These are phyloP conservation scores for Trypanosoma melophagium DNA, from an alignment of 208 protist genomes.

Conservation along the genomic window DNA sequence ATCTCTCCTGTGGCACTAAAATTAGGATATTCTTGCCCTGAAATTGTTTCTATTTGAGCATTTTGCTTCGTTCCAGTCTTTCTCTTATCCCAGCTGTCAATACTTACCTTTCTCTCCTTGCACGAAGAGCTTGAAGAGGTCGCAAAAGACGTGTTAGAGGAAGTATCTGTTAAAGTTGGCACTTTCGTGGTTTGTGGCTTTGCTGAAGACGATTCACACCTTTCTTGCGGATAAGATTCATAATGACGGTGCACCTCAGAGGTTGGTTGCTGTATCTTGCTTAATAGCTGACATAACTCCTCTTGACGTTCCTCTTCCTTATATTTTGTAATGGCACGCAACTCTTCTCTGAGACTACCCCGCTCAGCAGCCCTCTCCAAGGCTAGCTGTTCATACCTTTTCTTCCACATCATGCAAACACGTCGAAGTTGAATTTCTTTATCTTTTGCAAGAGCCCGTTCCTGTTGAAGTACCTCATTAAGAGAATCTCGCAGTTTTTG, in stretches of 20 bases:
- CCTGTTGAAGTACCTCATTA: slow-evolving; percentile 17
- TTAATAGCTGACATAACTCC: slow-evolving; percentile 10
- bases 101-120: no score
- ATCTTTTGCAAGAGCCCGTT: slow-evolving; percentile 24
- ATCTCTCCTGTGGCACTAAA: no score
- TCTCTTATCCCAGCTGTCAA: no score
- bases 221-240: not conserved
- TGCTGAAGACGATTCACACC: no score
- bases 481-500: slow-evolving; percentile 17
- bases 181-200: no score
- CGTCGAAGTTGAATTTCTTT: slow-evolving; percentile 21
- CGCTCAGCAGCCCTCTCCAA: not conserved
- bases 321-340: not conserved
- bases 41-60: no score
- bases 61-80: no score
- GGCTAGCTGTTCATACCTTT: slow-evolving; percentile 13
- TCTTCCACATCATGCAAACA: slow-evolving; percentile 24
- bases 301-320: slow-evolving; percentile 2
- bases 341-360: not conserved
- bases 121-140: no score
- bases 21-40: no score
- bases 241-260: not conserved
- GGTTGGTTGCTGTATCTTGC: not conserved
- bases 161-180: no score
- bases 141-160: no score